These are phyloP conservation scores for Ceratocystis colombiana DNA, from an alignment of 2,329 filamentous ascomycete species.

Conservation along the genomic window DNA sequence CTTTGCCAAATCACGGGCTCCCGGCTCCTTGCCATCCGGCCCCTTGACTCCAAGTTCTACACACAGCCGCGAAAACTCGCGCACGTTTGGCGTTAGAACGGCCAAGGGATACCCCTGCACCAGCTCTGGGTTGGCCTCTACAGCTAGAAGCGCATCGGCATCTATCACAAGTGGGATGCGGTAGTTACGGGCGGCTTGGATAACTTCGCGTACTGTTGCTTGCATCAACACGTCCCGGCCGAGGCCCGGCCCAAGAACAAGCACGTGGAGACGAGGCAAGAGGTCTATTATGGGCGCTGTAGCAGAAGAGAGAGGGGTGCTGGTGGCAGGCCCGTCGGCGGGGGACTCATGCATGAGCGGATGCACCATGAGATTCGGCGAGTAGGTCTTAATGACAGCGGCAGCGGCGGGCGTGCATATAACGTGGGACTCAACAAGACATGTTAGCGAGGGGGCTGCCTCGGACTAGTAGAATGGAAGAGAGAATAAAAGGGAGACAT, in stretches of 20 bases:
- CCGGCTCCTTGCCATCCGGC: slow-evolving; percentile 30
- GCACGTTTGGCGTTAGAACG: slow-evolving; percentile 88
- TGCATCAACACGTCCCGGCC: slow-evolving; percentile 87
- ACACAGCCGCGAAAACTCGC: slow-evolving; percentile 78
- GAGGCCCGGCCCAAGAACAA: slow-evolving; percentile 86
- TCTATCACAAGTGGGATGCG: slow-evolving; percentile 78
- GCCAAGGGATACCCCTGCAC: slow-evolving; percentile 72
- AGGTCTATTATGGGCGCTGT: slow-evolving; percentile 60
- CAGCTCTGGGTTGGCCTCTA: slow-evolving; percentile 64
- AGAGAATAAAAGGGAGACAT: slow-evolving; percentile 28
- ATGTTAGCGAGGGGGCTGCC: not conserved
- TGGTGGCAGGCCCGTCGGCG: slow-evolving; percentile 21
- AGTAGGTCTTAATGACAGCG: slow-evolving; percentile 92
- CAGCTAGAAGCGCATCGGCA: slow-evolving; percentile 74
- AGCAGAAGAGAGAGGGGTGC: slow-evolving; percentile 39
- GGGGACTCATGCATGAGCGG: slow-evolving; percentile 73
- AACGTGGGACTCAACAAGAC: slow-evolving; percentile 60
- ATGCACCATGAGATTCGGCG: slow-evolving; percentile 96
- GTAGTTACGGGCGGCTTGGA: slow-evolving; percentile 63
- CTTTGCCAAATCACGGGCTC: slow-evolving; percentile 56
- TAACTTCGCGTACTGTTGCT: slow-evolving; percentile 67
- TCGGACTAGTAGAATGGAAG: not conserved
- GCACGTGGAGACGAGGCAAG: slow-evolving; percentile 76
- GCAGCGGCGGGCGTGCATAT: slow-evolving; percentile 87
- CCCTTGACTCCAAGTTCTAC: slow-evolving; percentile 51